These are phyloP conservation scores for Pseudopyricularia cyperi DNA, from an alignment of 2,329 filamentous ascomycete species.

Conservation along the genomic window DNA sequence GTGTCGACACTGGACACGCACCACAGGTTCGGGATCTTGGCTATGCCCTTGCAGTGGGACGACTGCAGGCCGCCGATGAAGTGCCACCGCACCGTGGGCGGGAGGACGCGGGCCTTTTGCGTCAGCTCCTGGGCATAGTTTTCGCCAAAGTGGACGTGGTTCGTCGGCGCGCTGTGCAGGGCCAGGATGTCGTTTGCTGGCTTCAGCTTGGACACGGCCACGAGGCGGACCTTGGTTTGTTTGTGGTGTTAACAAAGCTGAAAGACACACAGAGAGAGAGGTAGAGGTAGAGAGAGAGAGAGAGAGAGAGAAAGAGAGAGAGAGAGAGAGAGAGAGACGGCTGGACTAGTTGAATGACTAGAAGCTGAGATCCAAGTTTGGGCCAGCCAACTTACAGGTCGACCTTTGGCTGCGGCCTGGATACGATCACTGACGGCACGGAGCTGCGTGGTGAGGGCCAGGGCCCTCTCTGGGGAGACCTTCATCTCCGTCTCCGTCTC, in stretches of 20 bases:
- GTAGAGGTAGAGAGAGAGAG: too few species aligned
- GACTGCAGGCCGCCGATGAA: slow-evolving; percentile 93
- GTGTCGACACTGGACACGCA: slow-evolving; percentile 85
- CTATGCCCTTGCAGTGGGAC: slow-evolving; percentile 74
- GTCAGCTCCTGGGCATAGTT: slow-evolving; percentile 88
- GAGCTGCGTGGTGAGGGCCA: slow-evolving; percentile 49
- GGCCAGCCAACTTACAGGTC: slow-evolving; percentile 32
- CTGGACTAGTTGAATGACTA: too few species aligned
- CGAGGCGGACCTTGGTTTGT: slow-evolving; percentile 51
- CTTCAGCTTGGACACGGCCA: slow-evolving; percentile 94
- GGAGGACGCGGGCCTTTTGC: slow-evolving; percentile 73
- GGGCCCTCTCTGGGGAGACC: slow-evolving; percentile 47
- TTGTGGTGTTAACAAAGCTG: slow-evolving; percentile 7
- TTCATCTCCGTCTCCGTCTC: slow-evolving; percentile 41
- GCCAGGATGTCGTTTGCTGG: slow-evolving; percentile 82
- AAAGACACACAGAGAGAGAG: too few species aligned
- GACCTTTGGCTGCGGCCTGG: slow-evolving; percentile 34
- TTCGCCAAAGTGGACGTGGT: slow-evolving; percentile 78
- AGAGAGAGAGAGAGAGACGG: background rate
- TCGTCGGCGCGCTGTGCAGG: slow-evolving; percentile 49
- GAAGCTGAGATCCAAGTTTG: background rate
- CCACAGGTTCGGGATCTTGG: slow-evolving; percentile 79
- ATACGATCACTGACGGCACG: slow-evolving; percentile 46
- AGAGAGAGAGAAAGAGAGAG: background rate
- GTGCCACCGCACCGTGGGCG: slow-evolving; percentile 73